phyloP scores from a whole-genome alignment of 2,329 filamentous ascomycete genomes.

The Periconia sp. region DNA sequence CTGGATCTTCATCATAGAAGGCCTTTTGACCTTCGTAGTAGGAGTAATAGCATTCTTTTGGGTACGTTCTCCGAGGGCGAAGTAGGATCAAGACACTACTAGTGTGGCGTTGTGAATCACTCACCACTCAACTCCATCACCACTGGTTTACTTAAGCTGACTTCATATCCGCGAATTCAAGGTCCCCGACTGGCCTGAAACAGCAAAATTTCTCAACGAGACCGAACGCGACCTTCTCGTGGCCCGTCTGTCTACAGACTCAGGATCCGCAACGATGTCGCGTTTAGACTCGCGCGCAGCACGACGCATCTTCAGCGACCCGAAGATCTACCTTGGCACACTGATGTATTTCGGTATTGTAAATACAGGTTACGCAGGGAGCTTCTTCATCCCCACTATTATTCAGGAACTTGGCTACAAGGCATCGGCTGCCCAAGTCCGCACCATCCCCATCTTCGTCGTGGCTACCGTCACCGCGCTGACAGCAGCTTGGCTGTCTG shows the following conservation, averaged over 20 bases:
- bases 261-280: constrained; percentile 53
- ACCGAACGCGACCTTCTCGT: constrained; percentile 32
- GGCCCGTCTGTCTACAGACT: constrained; percentile 29
- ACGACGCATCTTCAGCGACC: constrained; percentile 47
- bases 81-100: too few relatives aligned
- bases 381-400: constrained; percentile 46
- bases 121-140: too few relatives aligned
- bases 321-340: constrained; percentile 31
- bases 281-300: constrained; percentile 51
- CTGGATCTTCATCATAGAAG: constrained; percentile 38
- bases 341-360: constrained; percentile 35
- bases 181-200: constrained; percentile 51
- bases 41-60: constrained; percentile 54
- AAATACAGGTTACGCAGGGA: constrained; percentile 50
- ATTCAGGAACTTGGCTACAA: constrained; percentile 45
- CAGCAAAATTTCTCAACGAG: constrained; percentile 35
- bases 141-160: too few relatives aligned
- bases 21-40: constrained; percentile 26
- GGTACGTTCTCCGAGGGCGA: constrained; percentile 6
- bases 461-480: constrained; percentile 41
- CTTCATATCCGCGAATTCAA: background rate
- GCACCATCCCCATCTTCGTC: constrained; percentile 43
- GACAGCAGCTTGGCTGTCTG: constrained; percentile 48
- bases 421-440: constrained; percentile 38
- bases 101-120: too few relatives aligned